Percentiles rank a stretch among this genome's conserved stretches.
phyloP scores from a whole-genome alignment of 495 filamentous ascomycete genomes.

The Penicillium tannophilum region DNA sequence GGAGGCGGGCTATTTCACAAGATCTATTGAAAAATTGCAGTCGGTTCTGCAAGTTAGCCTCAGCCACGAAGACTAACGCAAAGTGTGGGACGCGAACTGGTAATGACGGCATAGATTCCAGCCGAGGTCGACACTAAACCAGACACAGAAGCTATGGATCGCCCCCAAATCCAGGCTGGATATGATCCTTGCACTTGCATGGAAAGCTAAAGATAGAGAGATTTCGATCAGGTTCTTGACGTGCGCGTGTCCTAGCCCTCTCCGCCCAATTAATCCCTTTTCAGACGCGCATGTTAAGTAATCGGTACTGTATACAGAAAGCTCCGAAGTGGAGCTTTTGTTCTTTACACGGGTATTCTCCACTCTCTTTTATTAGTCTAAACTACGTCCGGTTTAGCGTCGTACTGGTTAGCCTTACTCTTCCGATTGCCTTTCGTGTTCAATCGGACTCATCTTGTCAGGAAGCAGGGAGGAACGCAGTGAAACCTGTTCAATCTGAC shows the following conservation, averaged over 20 bases:
- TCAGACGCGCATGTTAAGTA: constrained; percentile 12
- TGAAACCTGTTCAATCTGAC: not conserved
- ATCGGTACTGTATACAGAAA: constrained; percentile 12
- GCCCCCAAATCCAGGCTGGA: constrained; percentile 2
- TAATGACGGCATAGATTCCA: constrained; percentile 32
- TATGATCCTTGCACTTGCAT: constrained; percentile 17
- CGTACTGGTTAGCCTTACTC: constrained; percentile 25
- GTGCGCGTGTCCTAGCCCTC: not conserved
- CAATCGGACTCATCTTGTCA: constrained; percentile 15
- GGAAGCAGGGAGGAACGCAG: constrained; percentile 3
- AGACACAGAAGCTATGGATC: constrained; percentile 5
- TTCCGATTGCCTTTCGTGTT: constrained; percentile 17
- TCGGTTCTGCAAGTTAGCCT: not conserved
- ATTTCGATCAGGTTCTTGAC: not conserved
- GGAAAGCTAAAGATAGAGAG: not conserved
- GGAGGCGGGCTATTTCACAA: not conserved
- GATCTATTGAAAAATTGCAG: not conserved
- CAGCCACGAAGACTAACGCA: constrained; percentile 2
- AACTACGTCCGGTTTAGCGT: constrained; percentile 21
- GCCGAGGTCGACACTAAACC: constrained; percentile 20
- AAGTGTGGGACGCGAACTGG: constrained; percentile 29
- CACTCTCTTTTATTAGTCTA: constrained; percentile 24
- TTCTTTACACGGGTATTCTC: constrained; percentile 29
- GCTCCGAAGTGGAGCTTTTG: constrained; percentile 5
- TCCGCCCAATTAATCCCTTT: constrained; percentile 22